phyloP scores from a whole-genome alignment of 2,329 filamentous ascomycete genomes.

The Diaporthe nobilis region DNA sequence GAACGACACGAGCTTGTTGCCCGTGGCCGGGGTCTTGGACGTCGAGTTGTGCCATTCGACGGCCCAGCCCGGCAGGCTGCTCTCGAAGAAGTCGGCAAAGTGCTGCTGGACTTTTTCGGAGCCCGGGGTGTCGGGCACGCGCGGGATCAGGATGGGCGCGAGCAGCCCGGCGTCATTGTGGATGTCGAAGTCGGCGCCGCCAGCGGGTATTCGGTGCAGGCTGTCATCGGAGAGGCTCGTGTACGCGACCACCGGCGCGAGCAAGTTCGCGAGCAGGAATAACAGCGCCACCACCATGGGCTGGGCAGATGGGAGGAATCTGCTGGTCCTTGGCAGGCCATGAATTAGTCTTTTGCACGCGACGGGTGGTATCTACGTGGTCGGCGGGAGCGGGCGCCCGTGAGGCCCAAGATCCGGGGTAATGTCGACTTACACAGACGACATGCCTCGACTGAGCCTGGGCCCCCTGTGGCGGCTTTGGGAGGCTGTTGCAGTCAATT shows the following conservation, averaged over 20 bases:
- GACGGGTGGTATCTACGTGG: neutral
- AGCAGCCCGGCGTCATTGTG: constrained; percentile 73
- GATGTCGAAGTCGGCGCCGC: constrained; percentile 78
- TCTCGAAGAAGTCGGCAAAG: constrained; percentile 79
- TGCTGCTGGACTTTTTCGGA: constrained; percentile 77
- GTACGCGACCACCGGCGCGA: constrained; percentile 44
- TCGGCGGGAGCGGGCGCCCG: neutral
- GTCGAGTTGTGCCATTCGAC: constrained; percentile 83
- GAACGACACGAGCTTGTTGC: constrained; percentile 77
- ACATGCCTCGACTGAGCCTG: neutral
- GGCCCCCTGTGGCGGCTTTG: neutral
- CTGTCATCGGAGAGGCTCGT: constrained; percentile 47
- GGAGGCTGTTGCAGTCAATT: constrained; percentile 6
- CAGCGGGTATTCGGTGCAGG: constrained; percentile 66
- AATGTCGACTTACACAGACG: constrained; percentile 15
- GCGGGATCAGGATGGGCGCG: constrained; percentile 81
- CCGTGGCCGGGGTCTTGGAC: constrained; percentile 75
- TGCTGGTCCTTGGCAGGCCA: neutral
- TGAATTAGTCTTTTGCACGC: neutral
- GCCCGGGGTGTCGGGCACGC: constrained; percentile 81
- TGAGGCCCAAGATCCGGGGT: neutral
- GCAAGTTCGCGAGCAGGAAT: constrained; percentile 34
- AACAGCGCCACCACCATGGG: constrained; percentile 23
- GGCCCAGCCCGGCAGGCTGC: constrained; percentile 77
- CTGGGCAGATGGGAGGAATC: neutral